A percentile compares a stretch with the other conserved stretches of the same genome.
phyloP scores from a whole-genome alignment of 2,329 filamentous ascomycete species.

The Pseudogymnoascus destructans region DNA sequence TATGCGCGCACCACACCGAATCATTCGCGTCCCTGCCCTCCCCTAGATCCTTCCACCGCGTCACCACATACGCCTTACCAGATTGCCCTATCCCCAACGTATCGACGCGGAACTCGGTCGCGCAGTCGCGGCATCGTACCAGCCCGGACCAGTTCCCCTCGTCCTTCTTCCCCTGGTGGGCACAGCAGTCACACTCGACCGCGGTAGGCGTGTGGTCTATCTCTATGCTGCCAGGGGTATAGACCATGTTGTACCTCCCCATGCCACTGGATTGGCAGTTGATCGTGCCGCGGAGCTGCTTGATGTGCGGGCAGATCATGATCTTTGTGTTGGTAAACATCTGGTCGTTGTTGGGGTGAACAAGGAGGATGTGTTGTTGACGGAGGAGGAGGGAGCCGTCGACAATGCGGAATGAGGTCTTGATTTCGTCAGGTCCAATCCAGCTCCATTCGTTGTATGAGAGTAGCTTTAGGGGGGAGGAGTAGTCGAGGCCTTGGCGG shows the following conservation, averaged over 20 bases:
- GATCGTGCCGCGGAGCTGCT: neutral
- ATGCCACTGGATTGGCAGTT: neutral
- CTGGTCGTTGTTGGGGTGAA: neutral
- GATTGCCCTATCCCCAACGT: neutral
- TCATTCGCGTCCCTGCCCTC: neutral
- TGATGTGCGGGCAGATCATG: neutral
- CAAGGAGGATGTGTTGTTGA: neutral
- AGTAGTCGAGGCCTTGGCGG: slow-evolving; percentile 10
- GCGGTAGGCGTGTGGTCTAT: neutral
- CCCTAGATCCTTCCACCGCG: neutral
- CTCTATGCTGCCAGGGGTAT: neutral
- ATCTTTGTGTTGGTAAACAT: neutral
- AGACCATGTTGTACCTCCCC: neutral
- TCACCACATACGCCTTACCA: neutral
- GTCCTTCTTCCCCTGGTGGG: neutral
- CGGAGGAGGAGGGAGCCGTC: neutral
- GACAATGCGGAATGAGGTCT: slow-evolving; percentile 32
- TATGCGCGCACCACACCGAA: neutral
- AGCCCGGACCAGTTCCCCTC: neutral
- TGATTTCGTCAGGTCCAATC: slow-evolving; percentile 47
- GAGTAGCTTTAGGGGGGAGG: slow-evolving; percentile 10
- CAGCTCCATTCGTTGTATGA: slow-evolving; percentile 32
- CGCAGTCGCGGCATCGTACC: neutral
- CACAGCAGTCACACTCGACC: neutral
- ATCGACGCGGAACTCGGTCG: neutral